Conservation (phyloP, 352 stramenopile genomes). For the Phytophthora citricola region DNA sequence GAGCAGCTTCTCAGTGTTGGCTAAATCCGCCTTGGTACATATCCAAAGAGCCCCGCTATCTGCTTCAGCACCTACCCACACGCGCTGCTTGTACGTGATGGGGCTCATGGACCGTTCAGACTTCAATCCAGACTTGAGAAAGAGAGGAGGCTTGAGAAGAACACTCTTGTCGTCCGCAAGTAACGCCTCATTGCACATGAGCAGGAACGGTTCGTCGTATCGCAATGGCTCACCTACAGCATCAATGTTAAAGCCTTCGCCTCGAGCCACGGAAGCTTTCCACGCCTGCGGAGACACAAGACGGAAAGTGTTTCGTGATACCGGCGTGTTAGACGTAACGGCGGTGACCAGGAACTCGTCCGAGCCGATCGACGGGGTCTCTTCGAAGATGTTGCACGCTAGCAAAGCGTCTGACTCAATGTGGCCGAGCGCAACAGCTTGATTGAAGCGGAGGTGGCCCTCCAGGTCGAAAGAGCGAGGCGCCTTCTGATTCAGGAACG, state of each 20-base stretch:
- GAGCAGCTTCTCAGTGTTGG: conserved; percentile 75
- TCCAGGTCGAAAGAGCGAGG: conserved; percentile 59
- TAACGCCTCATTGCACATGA: conserved; percentile 83
- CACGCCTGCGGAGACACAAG: conserved; percentile 61
- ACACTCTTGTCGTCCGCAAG: conserved; percentile 81
- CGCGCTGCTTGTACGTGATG: conserved; percentile 87
- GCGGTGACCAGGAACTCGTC: conserved; percentile 72
- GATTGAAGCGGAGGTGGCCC: conserved; percentile 52
- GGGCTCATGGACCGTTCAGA: conserved; percentile 85
- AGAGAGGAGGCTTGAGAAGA: conserved; percentile 72
- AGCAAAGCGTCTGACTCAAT: conserved; percentile 57
- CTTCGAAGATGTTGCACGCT: conserved; percentile 83
- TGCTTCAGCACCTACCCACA: conserved; percentile 67
- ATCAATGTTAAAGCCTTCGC: conserved; percentile 28
- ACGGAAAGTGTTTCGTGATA: conserved; percentile 75
- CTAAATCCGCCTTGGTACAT: conserved; percentile 68
- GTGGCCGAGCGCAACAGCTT: conserved; percentile 65
- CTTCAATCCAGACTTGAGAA: conserved; percentile 86
- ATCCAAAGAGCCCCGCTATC: conserved; percentile 81
- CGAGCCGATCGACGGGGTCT: conserved; percentile 81
- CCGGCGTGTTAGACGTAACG: conserved; percentile 18
- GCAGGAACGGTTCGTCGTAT: conserved; percentile 85
- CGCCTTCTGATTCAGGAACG: conserved; percentile 75
- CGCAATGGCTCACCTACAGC: conserved; percentile 42
- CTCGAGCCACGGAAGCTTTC: conserved; percentile 36